Base-by-base conservation (phyloP, 345 rosid genomes). In the Linum trigynum region DNA sequence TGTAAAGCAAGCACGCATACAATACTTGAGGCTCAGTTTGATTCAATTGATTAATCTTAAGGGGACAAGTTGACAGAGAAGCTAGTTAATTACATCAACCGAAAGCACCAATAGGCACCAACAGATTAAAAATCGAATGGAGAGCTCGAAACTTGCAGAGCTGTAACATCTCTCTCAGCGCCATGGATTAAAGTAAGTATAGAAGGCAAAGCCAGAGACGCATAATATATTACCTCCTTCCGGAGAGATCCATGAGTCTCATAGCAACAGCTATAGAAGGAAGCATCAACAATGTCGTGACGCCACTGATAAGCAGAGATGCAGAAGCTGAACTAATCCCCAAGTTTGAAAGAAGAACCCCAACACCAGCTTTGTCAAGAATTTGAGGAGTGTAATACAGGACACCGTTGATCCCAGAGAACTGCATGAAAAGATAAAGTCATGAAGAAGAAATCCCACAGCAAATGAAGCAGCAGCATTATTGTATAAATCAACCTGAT, bases 381-480 rank as follows among this genome's bases (percentile, higher is more conserved):
- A 94, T 90, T 82, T 91, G 97, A 70, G 99, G 99, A 58, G 95
- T 89, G 82, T 94, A 94, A 81, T 88, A 94, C 39, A 94, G 88
- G 67, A 94, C 95, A 38, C 99, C 99, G 50, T 94, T 94, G 77
- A 94, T 94, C 51, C 99, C 99, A 62, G 95, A 85, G 74, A 91
- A 88, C 99, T 94, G 84, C 83, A 71, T 61, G 39, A n/a, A 40
- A 23, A 45, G 45, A 45, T 6, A 39, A 72, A 65, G 4, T n/a
- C 36, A 69, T 61, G 55, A 40, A 69, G 59, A 36, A 42, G 57
- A 35, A 68, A 50, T 48, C 23, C 56, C 15, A 6, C 32, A 57
- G 16, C 39, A 40, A 65, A 17, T 51, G 39, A 59, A 43, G 17
- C 57, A 66, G 16, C 40, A 66, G 23, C 5, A 51, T 32, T 38